Evolutionary conservation across 345 rosid species (phyloP), one percentile per base, ranked within the genome.

Genomic region (Euphorbia lathyris): DNA sequence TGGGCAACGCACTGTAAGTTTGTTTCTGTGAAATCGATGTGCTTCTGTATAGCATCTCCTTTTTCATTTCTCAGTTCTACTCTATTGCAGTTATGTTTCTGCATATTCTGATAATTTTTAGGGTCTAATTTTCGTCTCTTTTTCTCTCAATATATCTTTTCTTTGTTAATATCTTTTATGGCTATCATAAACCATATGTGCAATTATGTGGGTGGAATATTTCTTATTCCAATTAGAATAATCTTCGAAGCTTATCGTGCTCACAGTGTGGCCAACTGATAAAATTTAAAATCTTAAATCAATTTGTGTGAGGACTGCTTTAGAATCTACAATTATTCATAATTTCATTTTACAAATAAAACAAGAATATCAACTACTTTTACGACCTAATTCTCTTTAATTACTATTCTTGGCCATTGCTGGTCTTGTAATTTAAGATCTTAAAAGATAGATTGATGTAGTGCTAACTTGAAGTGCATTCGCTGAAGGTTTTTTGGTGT

Each of bases 1-100:
- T 38, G 98, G 98, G 72, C 99, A 95, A 61, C 92, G 99, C 76
- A 95, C 99, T 71, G 99, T 95, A 90, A 86, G 99, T 85, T 29
- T 72, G 68, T 69, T 60, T 51, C 40, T 2, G 9, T 13, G 56
- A 63, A 53, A 22, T 22, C 25, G 9, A 19, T 22, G 25, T 65
- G 38, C 12, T 62, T 27, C 9, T 63, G 27, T 64, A 25, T 8
- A 5, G 58, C 19, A 22, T 32, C 63, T 67, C 4, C 1, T n/a
- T 30, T 43, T 42, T n/a, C 11, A 60, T 8, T 30, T 45, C 29
- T 20, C 50, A 7, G 23, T 63, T 16, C 27, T 17, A 53, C 30
- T 40, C 9, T 27, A 27, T 43, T 53, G 55, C 30, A 26, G 30
- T 32, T 29, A 50, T 22, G 12, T 34, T 19, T 55, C 14, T 26